phyloP scores from a whole-genome alignment of 2,329 filamentous ascomycete genomes.

The Alternaria ethzedia region DNA sequence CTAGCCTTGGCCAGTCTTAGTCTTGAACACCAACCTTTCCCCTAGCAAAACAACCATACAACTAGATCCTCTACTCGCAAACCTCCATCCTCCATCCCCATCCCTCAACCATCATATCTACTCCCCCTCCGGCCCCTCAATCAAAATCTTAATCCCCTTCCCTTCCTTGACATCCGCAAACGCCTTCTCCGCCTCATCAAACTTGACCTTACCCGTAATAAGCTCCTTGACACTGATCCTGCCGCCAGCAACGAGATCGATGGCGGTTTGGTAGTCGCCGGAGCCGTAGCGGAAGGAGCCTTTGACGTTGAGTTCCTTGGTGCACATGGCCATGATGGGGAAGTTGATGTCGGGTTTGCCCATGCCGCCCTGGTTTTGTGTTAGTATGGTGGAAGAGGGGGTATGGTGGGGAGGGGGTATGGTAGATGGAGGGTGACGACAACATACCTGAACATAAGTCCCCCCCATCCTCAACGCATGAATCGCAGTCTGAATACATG shows the following conservation, averaged over 20 bases:
- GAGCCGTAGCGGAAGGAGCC: conserved; percentile 89
- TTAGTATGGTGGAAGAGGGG: neutral
- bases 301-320: conserved; percentile 85
- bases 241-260: conserved; percentile 75
- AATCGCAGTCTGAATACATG: conserved; percentile 57
- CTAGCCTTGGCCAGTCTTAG: no score
- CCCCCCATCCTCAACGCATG: conserved; percentile 57
- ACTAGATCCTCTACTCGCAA: no score
- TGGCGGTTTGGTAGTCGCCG: conserved; percentile 85
- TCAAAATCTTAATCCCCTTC: conserved; percentile 73
- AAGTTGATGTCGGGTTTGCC: conserved; percentile 86
- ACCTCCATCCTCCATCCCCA: no score
- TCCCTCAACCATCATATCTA: no score
- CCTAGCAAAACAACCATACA: no score
- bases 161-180: conserved; percentile 87
- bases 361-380: conserved; percentile 67
- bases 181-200: conserved; percentile 82
- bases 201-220: conserved; percentile 77
- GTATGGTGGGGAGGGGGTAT: no score
- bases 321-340: conserved; percentile 87
- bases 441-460: conserved; percentile 52
- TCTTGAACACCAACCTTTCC: no score
- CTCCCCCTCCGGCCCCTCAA: conserved; percentile 49
- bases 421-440: neutral
- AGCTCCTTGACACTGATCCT: conserved; percentile 78